A percentile compares a stretch with the other conserved stretches of the same genome.
Conservation (phyloP, 2,329 filamentous ascomycete genomes). For the Colletotrichum sp. region DNA sequence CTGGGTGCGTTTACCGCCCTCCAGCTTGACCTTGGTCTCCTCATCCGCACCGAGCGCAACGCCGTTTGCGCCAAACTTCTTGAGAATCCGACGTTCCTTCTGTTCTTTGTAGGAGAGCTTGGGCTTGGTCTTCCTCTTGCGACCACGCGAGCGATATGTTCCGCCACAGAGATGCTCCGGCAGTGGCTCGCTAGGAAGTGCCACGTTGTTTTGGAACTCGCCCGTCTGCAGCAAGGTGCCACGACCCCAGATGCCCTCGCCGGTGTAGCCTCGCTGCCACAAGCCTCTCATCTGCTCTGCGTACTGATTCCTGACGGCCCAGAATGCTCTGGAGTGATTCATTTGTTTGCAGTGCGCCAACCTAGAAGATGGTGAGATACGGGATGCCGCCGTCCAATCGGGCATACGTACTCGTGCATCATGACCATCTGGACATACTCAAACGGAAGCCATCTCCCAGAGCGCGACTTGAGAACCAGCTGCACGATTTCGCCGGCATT, state of each 20-base stretch:
- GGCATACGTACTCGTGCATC: conserved; percentile 74
- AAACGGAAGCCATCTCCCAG: conserved; percentile 78
- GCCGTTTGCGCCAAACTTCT: conserved; percentile 78
- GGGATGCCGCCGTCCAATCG: background rate
- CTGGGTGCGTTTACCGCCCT: conserved; percentile 66
- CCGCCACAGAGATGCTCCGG: conserved; percentile 82
- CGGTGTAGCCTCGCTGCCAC: conserved; percentile 74
- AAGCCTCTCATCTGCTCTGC: conserved; percentile 73
- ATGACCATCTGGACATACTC: conserved; percentile 91
- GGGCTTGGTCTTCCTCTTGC: conserved; percentile 59
- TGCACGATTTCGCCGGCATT: conserved; percentile 89
- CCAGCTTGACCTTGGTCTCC: conserved; percentile 66
- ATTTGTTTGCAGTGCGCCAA: conserved; percentile 89
- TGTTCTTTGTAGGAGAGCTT: conserved; percentile 72
- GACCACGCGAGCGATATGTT: conserved; percentile 67
- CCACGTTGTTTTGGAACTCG: conserved; percentile 59
- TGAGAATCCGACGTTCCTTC: conserved; percentile 74
- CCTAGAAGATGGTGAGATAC: conserved; percentile 33
- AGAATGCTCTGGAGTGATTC: conserved; percentile 86
- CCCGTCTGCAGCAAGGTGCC: conserved; percentile 69
- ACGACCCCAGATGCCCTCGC: conserved; percentile 84
- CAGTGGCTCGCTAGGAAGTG: conserved; percentile 59
- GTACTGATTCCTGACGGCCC: conserved; percentile 78
- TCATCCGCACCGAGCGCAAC: conserved; percentile 74
- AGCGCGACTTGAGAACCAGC: conserved; percentile 75